Base-by-base conservation (phyloP, 2,329 filamentous ascomycete genomes). In the Alternaria consortialis region DNA sequence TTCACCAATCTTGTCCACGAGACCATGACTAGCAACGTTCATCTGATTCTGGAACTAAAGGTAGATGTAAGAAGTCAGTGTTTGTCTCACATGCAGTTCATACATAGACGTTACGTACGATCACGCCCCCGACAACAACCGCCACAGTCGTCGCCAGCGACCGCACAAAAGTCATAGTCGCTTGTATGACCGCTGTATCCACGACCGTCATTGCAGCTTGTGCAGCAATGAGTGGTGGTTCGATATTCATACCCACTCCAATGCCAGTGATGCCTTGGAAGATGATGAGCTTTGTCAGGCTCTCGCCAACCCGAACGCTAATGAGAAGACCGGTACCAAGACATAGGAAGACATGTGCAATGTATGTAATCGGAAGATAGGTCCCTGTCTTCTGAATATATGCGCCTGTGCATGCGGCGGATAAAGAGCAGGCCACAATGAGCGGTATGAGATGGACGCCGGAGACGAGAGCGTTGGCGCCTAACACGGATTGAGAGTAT, bases 401-500 rank as follows among this genome's bases (percentile, higher is more conserved):
- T n/a, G 82, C 46, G 1, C 84, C 85, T 0, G 74, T 73, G 1
- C 77, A 44, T 7, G 83, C 76, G 36, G 77, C 80, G 2, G 77
- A 68, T 11, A 79, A 51, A 3, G 83, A 80, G 60, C 81, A 79
- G 1, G 70, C 61, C 8, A 76, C 36, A 6, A 65, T 85, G 25
- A 87, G 83, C 0, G 90, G 88, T 0, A 91, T 79, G 7, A 90
- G 80, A 27, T 88, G 83, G 1, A 88, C 64, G 65, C 81, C 82
- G 0, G 86, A 90, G 15, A 80, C 78, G 46, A 90, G 78, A 0
- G 88, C 86, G 1, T 82, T 82, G 2, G 84, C 85, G 31, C 83
- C 82, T 3, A 87, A 83, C 0, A 88, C 88, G 4, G 86, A 84
- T 73, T 93, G 90, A 56, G 90, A 90, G 75, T 90, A 92, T 0